These are phyloP conservation scores for Miscanthus lutarioriparius DNA, from an alignment of 176 grass and related monocot genomes.

Conservation along the genomic window DNA sequence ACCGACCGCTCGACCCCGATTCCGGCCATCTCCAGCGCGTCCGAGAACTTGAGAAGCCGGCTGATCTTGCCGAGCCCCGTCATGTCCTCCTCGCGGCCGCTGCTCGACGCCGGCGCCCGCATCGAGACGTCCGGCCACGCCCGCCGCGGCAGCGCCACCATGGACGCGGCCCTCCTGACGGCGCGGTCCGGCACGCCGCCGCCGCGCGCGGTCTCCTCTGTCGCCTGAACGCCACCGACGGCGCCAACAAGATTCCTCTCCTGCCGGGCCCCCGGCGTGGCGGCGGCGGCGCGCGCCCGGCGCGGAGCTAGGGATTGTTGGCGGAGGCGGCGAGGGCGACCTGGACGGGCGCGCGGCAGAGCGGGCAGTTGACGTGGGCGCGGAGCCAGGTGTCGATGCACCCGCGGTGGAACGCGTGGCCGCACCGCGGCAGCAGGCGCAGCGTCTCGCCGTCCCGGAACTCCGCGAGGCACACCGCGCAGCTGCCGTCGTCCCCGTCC, in stretches of 20 bases:
- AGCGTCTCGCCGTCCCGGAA: slow-evolving; percentile 81
- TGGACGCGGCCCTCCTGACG: slow-evolving; percentile 36
- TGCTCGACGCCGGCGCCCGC: slow-evolving; percentile 22
- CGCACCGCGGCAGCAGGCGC: slow-evolving; percentile 75
- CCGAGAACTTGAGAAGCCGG: slow-evolving; percentile 21
- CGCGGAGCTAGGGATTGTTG: neutral
- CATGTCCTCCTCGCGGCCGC: slow-evolving; percentile 29
- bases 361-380: slow-evolving; percentile 76
- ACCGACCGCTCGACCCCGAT: neutral
- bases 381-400: slow-evolving; percentile 94
- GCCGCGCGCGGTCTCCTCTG: neutral
- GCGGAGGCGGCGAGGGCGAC: neutral
- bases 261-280: neutral
- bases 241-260: neutral
- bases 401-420: slow-evolving; percentile 73
- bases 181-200: neutral
- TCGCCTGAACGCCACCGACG: neutral
- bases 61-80: slow-evolving; percentile 31
- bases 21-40: slow-evolving; percentile 13
- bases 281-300: neutral
- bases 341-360: slow-evolving; percentile 72
- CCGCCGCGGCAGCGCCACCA: slow-evolving; percentile 37
- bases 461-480: slow-evolving; percentile 80
- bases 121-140: slow-evolving; percentile 34
- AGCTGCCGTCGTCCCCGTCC: neutral